phyloP scores from a whole-genome alignment of 164 flowering plant species.

The Vitis labrusca region DNA sequence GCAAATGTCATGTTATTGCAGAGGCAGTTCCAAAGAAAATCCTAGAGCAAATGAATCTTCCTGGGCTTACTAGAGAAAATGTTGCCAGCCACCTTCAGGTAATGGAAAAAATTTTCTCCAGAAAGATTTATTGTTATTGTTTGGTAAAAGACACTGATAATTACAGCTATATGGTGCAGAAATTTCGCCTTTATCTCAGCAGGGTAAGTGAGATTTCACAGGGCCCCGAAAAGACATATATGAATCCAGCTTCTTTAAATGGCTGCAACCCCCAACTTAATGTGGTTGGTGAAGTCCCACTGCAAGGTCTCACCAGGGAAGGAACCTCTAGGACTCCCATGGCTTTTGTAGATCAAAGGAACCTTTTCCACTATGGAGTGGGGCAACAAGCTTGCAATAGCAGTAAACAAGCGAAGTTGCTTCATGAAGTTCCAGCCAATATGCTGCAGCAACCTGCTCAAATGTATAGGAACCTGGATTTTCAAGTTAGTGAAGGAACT shows the following conservation, averaged over 20 bases:
- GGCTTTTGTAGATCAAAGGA: conserved; percentile 1
- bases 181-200: conserved; percentile 4
- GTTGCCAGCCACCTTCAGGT: conserved; percentile 27
- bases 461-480: too few relatives aligned
- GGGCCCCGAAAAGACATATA: too few relatives aligned
- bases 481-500: too few relatives aligned
- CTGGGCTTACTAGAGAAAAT: conserved; percentile 14
- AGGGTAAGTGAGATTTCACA: background rate
- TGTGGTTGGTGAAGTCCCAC: background rate
- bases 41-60: conserved; percentile 10
- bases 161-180: background rate
- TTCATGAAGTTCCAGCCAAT: too few relatives aligned
- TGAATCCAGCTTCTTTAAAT: too few relatives aligned
- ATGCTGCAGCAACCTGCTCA: too few relatives aligned
- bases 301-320: background rate
- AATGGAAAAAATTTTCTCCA: background rate
- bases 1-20: conserved; percentile 3
- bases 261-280: background rate
- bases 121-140: too few relatives aligned
- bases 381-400: too few relatives aligned
- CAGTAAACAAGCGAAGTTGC: too few relatives aligned
- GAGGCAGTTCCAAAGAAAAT: conserved; percentile 19
- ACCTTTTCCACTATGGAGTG: background rate
- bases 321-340: background rate
- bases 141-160: too few relatives aligned